These are phyloP conservation scores for Pseudogymnoascus sp. DNA, from an alignment of 2,329 filamentous ascomycete species.

Conservation along the genomic window DNA sequence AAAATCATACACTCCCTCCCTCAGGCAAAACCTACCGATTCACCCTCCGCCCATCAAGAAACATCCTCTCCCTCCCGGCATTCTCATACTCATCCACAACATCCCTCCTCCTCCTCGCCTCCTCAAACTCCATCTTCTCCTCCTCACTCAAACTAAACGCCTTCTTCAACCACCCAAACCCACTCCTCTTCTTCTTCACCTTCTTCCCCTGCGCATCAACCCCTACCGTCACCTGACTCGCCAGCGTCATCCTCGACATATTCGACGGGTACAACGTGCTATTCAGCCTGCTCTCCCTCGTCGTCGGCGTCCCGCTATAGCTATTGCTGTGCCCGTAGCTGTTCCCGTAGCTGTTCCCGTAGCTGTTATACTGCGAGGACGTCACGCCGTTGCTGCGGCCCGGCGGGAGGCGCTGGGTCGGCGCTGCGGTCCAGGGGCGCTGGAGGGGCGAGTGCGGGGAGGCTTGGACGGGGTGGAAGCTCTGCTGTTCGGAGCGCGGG, in stretches of 20 bases:
- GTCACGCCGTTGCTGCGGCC: conserved; percentile 23
- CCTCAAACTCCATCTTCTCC: conserved; percentile 51
- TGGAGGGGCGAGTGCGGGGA: conserved; percentile 57
- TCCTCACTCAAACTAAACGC: conserved; percentile 58
- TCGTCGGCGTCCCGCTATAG: conserved; percentile 43
- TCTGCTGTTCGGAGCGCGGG: conserved; percentile 46
- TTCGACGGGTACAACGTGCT: conserved; percentile 32
- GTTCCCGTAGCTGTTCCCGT: conserved; percentile 10
- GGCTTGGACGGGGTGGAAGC: conserved; percentile 53
- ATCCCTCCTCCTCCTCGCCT: conserved; percentile 32
- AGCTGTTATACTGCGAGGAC: conserved; percentile 24
- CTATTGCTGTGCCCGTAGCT: conserved; percentile 26
- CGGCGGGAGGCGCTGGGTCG: conserved; percentile 28
- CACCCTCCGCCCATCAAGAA: background rate
- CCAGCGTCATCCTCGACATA: conserved; percentile 34
- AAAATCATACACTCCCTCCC: background rate
- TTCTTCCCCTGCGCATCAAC: conserved; percentile 23
- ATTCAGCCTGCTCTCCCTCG: conserved; percentile 40
- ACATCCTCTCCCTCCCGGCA: background rate
- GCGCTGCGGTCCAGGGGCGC: conserved; percentile 31
- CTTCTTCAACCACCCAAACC: conserved; percentile 62
- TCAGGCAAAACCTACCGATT: background rate
- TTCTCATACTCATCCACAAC: conserved; percentile 1
- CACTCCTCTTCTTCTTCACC: conserved; percentile 59
- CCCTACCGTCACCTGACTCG: conserved; percentile 10